These are phyloP conservation scores for Myochromella boudieri DNA, from an alignment of 768 basidiomycete genomes.

Conservation along the genomic window DNA sequence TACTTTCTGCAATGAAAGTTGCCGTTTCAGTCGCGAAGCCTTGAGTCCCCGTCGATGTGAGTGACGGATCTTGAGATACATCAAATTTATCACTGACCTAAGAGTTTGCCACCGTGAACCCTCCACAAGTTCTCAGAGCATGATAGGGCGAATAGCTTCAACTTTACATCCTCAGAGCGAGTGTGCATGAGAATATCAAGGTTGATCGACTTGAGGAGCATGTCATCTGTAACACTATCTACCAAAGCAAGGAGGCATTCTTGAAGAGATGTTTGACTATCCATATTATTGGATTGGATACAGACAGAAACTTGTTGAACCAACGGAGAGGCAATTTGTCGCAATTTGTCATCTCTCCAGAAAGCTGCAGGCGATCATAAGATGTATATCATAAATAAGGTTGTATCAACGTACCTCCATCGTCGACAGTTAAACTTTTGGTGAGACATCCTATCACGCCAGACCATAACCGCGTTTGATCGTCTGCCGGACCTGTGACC, in stretches of 20 bases:
- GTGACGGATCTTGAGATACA: background rate
- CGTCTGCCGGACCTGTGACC: conserved; percentile 27
- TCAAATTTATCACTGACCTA: conserved; percentile 45
- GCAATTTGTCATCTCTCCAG: conserved; percentile 85
- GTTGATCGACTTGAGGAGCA: conserved; percentile 79
- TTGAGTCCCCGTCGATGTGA: conserved; percentile 24
- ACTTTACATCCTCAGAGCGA: conserved; percentile 71
- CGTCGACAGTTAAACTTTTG: conserved; percentile 75
- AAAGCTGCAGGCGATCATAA: conserved; percentile 50
- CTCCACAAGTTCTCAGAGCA: conserved; percentile 78
- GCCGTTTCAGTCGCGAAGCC: conserved; percentile 80
- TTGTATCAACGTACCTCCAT: conserved; percentile 59
- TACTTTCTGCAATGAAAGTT: conserved; percentile 84
- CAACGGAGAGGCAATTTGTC: conserved; percentile 56
- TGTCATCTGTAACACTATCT: conserved; percentile 53
- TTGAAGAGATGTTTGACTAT: conserved; percentile 40
- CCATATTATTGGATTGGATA: conserved; percentile 32
- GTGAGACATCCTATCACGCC: conserved; percentile 59
- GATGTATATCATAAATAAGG: background rate
- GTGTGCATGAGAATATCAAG: conserved; percentile 85
- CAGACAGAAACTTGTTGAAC: conserved; percentile 66
- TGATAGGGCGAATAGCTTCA: conserved; percentile 69
- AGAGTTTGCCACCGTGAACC: conserved; percentile 68
- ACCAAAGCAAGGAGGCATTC: conserved; percentile 57
- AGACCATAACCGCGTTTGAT: conserved; percentile 61